Percentiles rank a stretch among this genome's conserved stretches.
Evolutionary conservation across 2,329 filamentous ascomycete genomes (phyloP).

Genomic region (Amphichorda felina): DNA sequence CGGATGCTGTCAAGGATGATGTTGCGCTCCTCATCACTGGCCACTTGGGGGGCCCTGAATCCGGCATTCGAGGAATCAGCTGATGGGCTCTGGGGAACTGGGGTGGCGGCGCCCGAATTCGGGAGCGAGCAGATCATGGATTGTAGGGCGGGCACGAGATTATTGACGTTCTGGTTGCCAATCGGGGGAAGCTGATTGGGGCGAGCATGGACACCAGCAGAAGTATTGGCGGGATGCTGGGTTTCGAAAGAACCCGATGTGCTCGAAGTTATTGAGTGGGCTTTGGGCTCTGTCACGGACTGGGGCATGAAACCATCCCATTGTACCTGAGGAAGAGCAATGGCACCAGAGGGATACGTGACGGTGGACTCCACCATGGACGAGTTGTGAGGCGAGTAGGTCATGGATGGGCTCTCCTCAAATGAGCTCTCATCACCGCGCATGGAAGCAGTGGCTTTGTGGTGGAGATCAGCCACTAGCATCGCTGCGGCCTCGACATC

Average conservation of each 20-base stretch:
- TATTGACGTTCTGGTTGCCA: constrained; percentile 49
- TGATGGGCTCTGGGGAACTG: constrained; percentile 62
- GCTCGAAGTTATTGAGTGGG: constrained; percentile 60
- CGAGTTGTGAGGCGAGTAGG: constrained; percentile 61
- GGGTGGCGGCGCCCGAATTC: constrained; percentile 56
- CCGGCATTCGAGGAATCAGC: constrained; percentile 53
- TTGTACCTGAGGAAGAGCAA: constrained; percentile 74
- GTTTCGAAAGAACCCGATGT: constrained; percentile 56
- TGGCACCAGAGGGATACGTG: constrained; percentile 65
- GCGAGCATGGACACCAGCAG: constrained; percentile 43
- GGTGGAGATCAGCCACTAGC: constrained; percentile 96
- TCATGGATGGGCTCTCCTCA: constrained; percentile 47
- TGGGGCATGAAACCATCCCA: constrained; percentile 84
- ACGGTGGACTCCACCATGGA: constrained; percentile 68
- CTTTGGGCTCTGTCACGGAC: constrained; percentile 57
- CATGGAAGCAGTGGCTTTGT: constrained; percentile 74
- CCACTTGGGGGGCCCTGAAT: constrained; percentile 66
- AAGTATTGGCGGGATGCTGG: constrained; percentile 49
- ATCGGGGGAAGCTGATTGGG: constrained; percentile 55
- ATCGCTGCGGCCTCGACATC: constrained; percentile 96
- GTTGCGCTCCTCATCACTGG: constrained; percentile 74
- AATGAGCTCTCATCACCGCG: constrained; percentile 43
- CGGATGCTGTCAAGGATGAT: constrained; percentile 80
- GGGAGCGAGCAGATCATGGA: constrained; percentile 64
- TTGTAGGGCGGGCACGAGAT: constrained; percentile 52